phyloP scores from a whole-genome alignment of 441 rosid genomes.

The Viola pubescens region DNA sequence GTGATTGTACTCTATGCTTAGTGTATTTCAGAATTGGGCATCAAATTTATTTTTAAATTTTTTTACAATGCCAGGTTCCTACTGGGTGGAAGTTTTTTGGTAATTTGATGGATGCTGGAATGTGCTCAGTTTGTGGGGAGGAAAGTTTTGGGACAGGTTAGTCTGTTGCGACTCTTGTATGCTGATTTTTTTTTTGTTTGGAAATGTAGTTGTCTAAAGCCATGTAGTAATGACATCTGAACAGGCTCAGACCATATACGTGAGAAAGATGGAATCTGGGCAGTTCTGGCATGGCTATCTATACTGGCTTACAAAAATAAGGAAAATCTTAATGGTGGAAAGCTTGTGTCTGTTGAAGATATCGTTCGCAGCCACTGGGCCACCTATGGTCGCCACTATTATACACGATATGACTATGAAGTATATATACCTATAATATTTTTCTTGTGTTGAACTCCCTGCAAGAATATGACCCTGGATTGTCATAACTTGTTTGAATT shows the following conservation, averaged over 20 bases:
- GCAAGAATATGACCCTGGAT: background rate
- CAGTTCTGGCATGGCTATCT: slow-evolving; percentile 96
- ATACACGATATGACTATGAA: slow-evolving; percentile 97
- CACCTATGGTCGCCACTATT: slow-evolving; percentile 87
- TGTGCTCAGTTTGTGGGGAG: slow-evolving; percentile 94
- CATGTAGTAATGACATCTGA: slow-evolving; percentile 18
- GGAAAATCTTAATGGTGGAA: slow-evolving; percentile 53
- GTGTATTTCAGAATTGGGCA: background rate
- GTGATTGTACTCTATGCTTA: no score
- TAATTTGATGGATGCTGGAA: slow-evolving; percentile 95
- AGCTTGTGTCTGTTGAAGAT: slow-evolving; percentile 86
- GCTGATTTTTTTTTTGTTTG: background rate
- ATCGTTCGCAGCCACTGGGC: slow-evolving; percentile 90
- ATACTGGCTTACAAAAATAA: slow-evolving; percentile 82
- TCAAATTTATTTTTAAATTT: slow-evolving; percentile 14
- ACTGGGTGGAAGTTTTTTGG: slow-evolving; percentile 99
- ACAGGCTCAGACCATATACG: slow-evolving; percentile 95
- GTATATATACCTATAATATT: slow-evolving; percentile 23
- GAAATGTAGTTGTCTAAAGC: background rate
- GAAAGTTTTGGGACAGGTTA: slow-evolving; percentile 99
- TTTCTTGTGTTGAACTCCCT: slow-evolving; percentile 1
- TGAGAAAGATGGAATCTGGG: slow-evolving; percentile 98
- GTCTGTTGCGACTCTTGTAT: slow-evolving; percentile 13
- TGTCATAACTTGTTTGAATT: slow-evolving; percentile 21
- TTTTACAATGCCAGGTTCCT: slow-evolving; percentile 56